Evolutionary conservation across 495 filamentous ascomycete species (phyloP), one percentile per base, ranked within the genome.

Genomic region (Chlorociboria aeruginascens): DNA sequence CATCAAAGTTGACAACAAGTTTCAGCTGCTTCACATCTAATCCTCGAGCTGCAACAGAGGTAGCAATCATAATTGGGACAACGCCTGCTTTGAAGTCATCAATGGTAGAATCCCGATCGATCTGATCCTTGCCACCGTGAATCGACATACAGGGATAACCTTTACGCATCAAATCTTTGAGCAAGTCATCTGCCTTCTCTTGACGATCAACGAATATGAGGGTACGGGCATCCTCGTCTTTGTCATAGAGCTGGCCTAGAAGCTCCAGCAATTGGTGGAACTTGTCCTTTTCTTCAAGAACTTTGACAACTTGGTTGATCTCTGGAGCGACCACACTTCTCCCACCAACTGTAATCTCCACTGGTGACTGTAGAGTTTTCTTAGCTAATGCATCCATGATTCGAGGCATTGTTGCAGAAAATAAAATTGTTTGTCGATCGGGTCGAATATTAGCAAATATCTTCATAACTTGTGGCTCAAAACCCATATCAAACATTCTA

Each of bases 401-500:
- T 32, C 79, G 73, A n/a, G 92, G 92, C 68, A 97, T 94, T 0
- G 93, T 99, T 9, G 93, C 93, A 0, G 92, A 97, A 63, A 97
- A 97, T 14, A 97, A 69, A 14, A 97, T 86, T 0, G 88, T 95
- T 61, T 99, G 93, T 12, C 85, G 80, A 58, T 96, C 81, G 0
- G 92, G 89, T 37, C 93, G 82, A 50, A 94, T 82, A 58, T 92
- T 95, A 50, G 73, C 77, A 56, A 97, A 76, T 47, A 99, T 89
- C 63, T 94, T 96, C 84, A 90, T 92, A 40, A 99, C 88, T 57
- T 97, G 93, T 1, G 90, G 90, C 63, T 95, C 90, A 51, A 99
- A 97, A 6, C 93, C 93, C 93, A 99, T 96, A 61, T 99, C 93
- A 56, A 96, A 97, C 93, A 99, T 99, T 38, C 93, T 82, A 58